Conservation (phyloP, 1,284 basidiomycete species). For the Trametes polyzona region DNA sequence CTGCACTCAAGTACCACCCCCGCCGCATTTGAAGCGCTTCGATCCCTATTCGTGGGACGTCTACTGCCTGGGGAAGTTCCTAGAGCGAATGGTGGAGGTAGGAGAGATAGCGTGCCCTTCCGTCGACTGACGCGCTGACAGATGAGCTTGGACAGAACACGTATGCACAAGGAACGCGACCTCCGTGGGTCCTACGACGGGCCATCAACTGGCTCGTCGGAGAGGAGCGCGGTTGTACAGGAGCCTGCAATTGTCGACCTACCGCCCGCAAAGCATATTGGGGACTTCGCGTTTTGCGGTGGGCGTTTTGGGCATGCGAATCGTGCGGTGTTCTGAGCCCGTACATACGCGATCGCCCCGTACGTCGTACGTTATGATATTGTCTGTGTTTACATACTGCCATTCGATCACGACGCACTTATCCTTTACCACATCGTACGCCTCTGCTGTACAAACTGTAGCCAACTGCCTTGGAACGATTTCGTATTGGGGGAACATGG, state of each 20-base stretch:
- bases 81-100: not conserved
- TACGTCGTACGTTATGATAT: no score
- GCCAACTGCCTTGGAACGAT: no score
- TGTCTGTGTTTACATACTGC: no score
- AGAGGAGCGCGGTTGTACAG: not conserved
- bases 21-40: not conserved
- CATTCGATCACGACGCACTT: no score
- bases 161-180: not conserved
- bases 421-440: no score
- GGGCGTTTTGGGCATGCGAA: no score
- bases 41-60: constrained; percentile 8
- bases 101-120: not conserved
- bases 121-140: not conserved
- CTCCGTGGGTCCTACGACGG: not conserved
- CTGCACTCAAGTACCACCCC: not conserved
- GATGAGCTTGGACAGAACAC: not conserved
- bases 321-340: no score
- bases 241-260: not conserved
- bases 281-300: no score
- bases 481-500: no score
- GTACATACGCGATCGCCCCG: no score
- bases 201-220: not conserved
- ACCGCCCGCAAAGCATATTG: no score
- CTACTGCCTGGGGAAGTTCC: not conserved
- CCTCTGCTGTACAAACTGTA: no score